Evolutionary conservation across 306 rosid species (phyloP).

Genomic region (Herpetospermum pedunculosum): DNA sequence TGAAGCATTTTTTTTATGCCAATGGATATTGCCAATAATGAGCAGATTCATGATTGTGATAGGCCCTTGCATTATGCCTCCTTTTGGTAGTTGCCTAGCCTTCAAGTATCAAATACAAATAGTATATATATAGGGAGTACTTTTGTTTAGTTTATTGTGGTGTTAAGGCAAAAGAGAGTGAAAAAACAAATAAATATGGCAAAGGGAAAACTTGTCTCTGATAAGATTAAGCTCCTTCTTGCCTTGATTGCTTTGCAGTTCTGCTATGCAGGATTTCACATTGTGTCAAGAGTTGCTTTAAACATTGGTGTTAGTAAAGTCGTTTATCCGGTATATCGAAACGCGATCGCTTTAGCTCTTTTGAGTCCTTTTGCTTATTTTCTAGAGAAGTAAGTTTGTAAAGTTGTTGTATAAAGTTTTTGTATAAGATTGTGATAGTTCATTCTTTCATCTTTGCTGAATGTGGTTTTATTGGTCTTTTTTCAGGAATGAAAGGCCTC

Average conservation of each 20-base stretch:
- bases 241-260: conserved; percentile 45
- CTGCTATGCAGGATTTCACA: conserved; percentile 67
- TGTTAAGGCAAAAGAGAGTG: conserved; percentile 2
- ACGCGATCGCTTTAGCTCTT: conserved; percentile 45
- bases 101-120: conserved; percentile 14
- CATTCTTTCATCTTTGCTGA: background rate
- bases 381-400: conserved; percentile 46
- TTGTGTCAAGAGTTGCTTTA: conserved; percentile 61
- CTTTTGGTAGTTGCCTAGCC: conserved; percentile 3
- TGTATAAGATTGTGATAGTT: background rate
- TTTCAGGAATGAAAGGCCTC: conserved; percentile 56
- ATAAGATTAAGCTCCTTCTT: conserved; percentile 44
- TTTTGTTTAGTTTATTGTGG: background rate
- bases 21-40: conserved; percentile 1
- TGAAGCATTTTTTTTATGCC: conserved; percentile 7
- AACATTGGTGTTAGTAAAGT: conserved; percentile 68
- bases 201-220: conserved; percentile 28
- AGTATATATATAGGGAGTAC: conserved; percentile 1
- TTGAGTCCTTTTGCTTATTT: conserved; percentile 50
- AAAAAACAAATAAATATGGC: conserved; percentile 9
- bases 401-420: background rate
- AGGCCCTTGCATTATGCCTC: background rate
- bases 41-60: background rate
- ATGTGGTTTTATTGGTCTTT: background rate
- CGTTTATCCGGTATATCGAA: conserved; percentile 55